Evolutionary conservation across 2,329 filamentous ascomycete species (phyloP), one percentile per base, ranked within the genome.

Genomic region (Triangularia setosa): DNA sequence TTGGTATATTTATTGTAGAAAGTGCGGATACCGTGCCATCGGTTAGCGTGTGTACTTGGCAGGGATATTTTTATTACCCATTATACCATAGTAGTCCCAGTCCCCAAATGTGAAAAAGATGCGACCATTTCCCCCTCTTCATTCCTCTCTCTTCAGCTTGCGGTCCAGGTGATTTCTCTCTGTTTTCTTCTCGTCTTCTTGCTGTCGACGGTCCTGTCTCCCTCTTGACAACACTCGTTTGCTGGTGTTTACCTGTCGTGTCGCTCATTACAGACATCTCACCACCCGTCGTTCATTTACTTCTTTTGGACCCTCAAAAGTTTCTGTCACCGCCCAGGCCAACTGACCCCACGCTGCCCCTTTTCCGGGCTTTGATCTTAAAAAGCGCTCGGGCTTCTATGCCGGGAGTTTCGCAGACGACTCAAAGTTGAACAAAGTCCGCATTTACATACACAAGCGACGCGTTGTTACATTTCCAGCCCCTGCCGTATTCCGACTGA

Each of bases 281-380:
- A 48, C 40, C 40, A 48, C n/a, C n/a, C 40, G 40, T 48, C 18
- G 40, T 48, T 48, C 18, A 21, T 48, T 55, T 55, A 25, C 52
- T 27, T 24, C 23, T 55, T 55, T 55, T 24, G 52, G 52, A 55
- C 23, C 2, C n/a, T 48, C 40, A 48, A 48, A 48, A 48, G 40
- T 48, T 9, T 48, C 40, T 48, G 40, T 44, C 40, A 24, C 33
- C 30, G 57, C 57, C 57, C 24, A 60, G 58, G 16, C 58, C 25
- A 14, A 44, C 40, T 6, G 14, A 60, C 58, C 58, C 58, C 58
- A 53, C 58, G 58, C 24, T 60, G 58, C 58, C 58, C 58, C 58
- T 53, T 60, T 60, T 33, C 40, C 21, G 40, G 48, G 58, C 58
- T 48, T 60, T 60, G 52, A 55, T 55, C 52, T 55, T 4, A 11